phyloP scores from a whole-genome alignment of 2,329 filamentous ascomycete species.

The Diaporthe ampelina region DNA sequence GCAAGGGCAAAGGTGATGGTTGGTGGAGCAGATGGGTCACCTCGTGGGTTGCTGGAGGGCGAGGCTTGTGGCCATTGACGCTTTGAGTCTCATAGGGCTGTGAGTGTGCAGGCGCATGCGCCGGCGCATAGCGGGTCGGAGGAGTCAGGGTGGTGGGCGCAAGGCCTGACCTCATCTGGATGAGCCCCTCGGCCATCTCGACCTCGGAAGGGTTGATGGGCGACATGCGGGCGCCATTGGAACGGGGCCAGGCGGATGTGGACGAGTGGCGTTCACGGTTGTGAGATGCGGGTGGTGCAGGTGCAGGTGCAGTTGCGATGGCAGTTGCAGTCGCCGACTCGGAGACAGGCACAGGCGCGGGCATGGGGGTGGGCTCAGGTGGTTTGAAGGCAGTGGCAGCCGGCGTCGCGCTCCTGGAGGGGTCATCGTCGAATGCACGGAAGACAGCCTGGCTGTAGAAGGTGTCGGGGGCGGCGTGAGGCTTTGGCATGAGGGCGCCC shows the following conservation, averaged over 20 bases:
- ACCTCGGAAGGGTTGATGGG: slow-evolving; percentile 32
- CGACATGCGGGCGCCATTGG: slow-evolving; percentile 4
- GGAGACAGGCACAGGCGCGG: background rate
- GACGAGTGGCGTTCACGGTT: slow-evolving; percentile 9
- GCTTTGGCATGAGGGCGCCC: slow-evolving; percentile 27
- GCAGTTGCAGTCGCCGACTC: background rate
- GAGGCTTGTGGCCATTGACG: slow-evolving; percentile 20
- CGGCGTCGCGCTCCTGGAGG: slow-evolving; percentile 28
- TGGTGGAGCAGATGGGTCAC: background rate
- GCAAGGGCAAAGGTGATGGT: background rate
- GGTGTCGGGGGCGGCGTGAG: slow-evolving; percentile 16
- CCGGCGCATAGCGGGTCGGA: slow-evolving; percentile 29
- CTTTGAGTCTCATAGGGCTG: background rate
- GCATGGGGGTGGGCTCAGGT: background rate
- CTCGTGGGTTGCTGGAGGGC: background rate
- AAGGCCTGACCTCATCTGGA: slow-evolving; percentile 40
- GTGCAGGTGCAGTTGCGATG: background rate
- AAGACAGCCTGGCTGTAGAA: slow-evolving; percentile 39
- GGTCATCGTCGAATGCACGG: slow-evolving; percentile 33
- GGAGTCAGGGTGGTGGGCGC: slow-evolving; percentile 36
- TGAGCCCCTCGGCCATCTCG: slow-evolving; percentile 39
- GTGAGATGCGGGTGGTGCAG: background rate
- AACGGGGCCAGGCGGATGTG: background rate
- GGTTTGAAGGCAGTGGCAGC: slow-evolving; percentile 14
- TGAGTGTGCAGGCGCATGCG: background rate